Base-by-base conservation (phyloP, 208 protist genomes). In the Crithidia brevicula region DNA sequence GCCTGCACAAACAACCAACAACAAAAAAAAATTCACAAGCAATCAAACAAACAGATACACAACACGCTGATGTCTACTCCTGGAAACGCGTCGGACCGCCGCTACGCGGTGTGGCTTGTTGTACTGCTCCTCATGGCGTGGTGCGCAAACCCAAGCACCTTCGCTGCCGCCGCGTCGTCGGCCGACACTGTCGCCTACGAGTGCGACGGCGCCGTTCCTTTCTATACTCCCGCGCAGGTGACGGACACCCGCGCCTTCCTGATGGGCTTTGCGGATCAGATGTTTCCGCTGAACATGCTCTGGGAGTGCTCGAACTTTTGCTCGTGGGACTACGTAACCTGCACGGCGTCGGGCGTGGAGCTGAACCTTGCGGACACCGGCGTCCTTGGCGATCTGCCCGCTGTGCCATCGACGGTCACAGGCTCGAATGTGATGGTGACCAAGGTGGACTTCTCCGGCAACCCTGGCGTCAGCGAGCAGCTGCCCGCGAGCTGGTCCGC, bases 271-370 rank as follows among this genome's bases (percentile, higher is more conserved):
- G 16, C 28, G 18, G 57, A 63, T 7, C 3, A 4, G 23, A 38
- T 63, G 13, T 52, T 20, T 43, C 43, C 57, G 0, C 2, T 63
- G 7, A 15, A 38, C 6, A 6, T 9, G 8, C 3, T 27, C 3
- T 51, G 57, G 42, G 7, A 30, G 16, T 50, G 57, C 57, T 16
- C 13, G 28, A 52, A 65, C 59, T 65, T 65, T 22, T 65, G 59
- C 45, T 20, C 43, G 11, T 54, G 59, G 45, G 45, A 52, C 2
- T 54, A 38, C 31, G 20, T 65, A 1, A 52, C 8, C 11, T 65
- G 46, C 59, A 33, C 9, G 5, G 3, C 20, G 31, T 4, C 13
- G 8, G 59, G 59, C 13, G 45, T 54, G 45, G 33, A 54, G 30
- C n/a, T 65, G 31, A 18, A 38, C 20, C 1, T 52, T 0, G 5